Percentiles rank a stretch among this genome's conserved stretches.
These are phyloP conservation scores for Colletotrichum coccodes DNA, from an alignment of 2,329 filamentous ascomycete species.

Conservation along the genomic window DNA sequence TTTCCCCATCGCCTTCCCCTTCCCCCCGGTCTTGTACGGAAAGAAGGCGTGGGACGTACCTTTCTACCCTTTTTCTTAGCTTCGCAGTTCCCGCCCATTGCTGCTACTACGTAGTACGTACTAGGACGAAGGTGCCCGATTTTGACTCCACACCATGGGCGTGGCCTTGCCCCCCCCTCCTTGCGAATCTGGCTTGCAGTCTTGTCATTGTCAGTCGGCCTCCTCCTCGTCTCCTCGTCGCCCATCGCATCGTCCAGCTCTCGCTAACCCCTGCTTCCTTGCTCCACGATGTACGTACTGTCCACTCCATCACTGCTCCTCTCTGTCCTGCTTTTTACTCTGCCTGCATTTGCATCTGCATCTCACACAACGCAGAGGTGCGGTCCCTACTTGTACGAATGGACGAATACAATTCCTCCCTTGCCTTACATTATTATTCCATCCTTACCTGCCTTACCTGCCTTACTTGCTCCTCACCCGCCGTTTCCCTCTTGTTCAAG, in stretches of 20 bases:
- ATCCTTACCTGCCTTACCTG: background rate
- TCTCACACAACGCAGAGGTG: background rate
- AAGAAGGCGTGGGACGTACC: constrained; percentile 14
- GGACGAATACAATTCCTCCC: background rate
- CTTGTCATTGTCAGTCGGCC: background rate
- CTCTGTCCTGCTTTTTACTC: constrained; percentile 11
- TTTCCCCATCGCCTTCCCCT: constrained; percentile 3
- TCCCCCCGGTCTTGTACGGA: constrained; percentile 10
- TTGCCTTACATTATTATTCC: background rate
- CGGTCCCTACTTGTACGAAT: background rate
- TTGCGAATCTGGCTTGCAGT: background rate
- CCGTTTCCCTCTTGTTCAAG: background rate
- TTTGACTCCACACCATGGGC: constrained; percentile 17
- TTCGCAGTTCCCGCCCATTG: background rate
- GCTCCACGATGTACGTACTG: constrained; percentile 5
- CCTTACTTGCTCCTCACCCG: background rate
- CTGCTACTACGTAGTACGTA: background rate
- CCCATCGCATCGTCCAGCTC: background rate
- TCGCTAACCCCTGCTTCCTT: background rate
- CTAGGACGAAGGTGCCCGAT: background rate
- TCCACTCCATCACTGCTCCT: background rate
- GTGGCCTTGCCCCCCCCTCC: background rate
- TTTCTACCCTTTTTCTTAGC: background rate
- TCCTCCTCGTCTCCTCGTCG: background rate
- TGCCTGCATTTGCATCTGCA: constrained; percentile 23